phyloP scores from a whole-genome alignment of 345 rosid species.

The Salix exigua region DNA sequence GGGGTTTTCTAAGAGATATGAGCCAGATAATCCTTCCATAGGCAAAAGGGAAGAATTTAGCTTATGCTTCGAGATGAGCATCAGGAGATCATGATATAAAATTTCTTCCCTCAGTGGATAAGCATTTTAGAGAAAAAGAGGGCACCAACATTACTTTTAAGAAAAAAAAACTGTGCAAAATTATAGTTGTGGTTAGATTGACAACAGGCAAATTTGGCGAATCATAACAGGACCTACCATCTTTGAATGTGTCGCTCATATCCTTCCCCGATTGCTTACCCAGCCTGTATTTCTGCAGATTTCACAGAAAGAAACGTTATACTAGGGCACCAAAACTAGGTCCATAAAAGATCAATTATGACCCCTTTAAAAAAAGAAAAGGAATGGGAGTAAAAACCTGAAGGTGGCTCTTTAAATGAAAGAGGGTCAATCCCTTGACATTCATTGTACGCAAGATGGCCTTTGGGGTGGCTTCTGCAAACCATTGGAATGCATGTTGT shows the following conservation, averaged over 20 bases:
- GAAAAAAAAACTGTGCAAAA: background rate
- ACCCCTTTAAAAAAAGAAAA: background rate
- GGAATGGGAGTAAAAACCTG: slow-evolving; percentile 46
- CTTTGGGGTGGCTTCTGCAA: slow-evolving; percentile 93
- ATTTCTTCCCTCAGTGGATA: background rate
- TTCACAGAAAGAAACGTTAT: slow-evolving; percentile 12
- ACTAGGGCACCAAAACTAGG: background rate
- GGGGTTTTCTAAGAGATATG: slow-evolving; percentile 49
- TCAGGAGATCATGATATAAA: background rate
- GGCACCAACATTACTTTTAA: background rate
- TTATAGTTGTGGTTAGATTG: background rate
- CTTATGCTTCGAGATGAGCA: background rate
- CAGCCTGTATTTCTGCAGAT: slow-evolving; percentile 70
- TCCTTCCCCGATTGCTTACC: slow-evolving; percentile 87
- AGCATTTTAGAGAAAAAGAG: background rate
- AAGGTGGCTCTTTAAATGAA: slow-evolving; percentile 88
- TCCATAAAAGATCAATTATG: background rate
- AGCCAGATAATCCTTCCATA: slow-evolving; percentile 37
- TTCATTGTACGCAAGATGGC: slow-evolving; percentile 91
- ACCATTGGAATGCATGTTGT: background rate
- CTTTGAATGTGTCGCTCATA: slow-evolving; percentile 49
- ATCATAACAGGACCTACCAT: slow-evolving; percentile 35
- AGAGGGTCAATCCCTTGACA: slow-evolving; percentile 84
- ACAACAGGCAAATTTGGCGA: background rate
- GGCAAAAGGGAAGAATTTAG: slow-evolving; percentile 13